Base-by-base conservation (phyloP, 352 stramenopile species). In the Poterioochromonas sp. region DNA sequence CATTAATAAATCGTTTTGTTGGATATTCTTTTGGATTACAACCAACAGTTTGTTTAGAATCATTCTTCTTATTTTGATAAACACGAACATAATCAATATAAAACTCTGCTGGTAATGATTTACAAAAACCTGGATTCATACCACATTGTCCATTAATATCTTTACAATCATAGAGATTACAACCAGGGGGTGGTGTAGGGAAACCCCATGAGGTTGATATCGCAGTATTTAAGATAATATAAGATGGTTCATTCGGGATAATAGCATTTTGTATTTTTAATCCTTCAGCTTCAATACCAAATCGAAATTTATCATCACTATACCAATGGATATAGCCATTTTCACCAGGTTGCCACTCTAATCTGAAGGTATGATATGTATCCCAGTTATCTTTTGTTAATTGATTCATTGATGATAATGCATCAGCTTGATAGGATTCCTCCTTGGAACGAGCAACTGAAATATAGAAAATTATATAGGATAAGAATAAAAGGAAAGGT, bases 191-290 rank as follows among this genome's bases (percentile, higher is more conserved):
- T 26, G 83, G 83, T 29, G 86, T 87, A 18, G 89, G 89, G 79
- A 93, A 93, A 53, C 88, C 89, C 89, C 89, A 93, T 64, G 96
- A 98, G 40, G 94, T 94, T 0, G 93, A 97, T 47, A 98, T 91
- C 11, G 94, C 95, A 0, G 92, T 97, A 87, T 96, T 98, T 60
- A 98, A 86, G 87, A 98, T 97, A 62, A 98, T 80, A 80, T 98
- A 98, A 41, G 89, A 96, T 0, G 95, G 95, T 84, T 98, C 95
- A 63, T 93, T 90, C 0, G 95, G 94, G 65, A 98, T 93, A 82
- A 97, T 82, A 86, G 94, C 83, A 83, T 88, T 77, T 86, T 83
- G 87, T 26, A 8, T 0, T 69, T 47, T n/a, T 0, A 79, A 41
- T n/a, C 22, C 40, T 37, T 5, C 71, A 20, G 15, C 68, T 12